Evolutionary conservation across 2,329 filamentous ascomycete species (phyloP), one percentile per base, ranked within the genome.

Genomic region (Hypoxylon sp.): DNA sequence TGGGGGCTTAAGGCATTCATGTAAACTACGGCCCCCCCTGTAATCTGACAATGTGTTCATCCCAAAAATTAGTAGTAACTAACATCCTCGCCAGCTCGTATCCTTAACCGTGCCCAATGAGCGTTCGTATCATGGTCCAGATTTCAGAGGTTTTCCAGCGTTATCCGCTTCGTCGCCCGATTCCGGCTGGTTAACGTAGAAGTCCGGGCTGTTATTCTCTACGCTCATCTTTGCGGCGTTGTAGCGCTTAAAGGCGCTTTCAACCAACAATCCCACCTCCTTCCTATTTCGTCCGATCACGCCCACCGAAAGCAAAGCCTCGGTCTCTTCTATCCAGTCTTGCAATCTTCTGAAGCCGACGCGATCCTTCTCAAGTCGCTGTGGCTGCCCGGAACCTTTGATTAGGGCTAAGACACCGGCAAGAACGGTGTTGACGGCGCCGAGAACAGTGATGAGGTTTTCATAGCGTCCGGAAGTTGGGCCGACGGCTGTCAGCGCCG

Each of bases 381-480:
- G 81, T 0, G 84, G 84, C 56, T 86, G 71, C 0, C 84, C 85
- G 45, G 84, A 83, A 3, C 84, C 83, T 72, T 85, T 86, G 50
- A 86, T 74, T 6, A 86, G 82, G 0, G 88, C 88, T 19, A 91
- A 77, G 0, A 89, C 78, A 14, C 90, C 89, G 0, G 89, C 89
- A 5, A 90, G 82, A 2, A 89, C 77, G 2, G 88, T 90, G 72
- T 91, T 91, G 10, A 87, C 75, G 0, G 88, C 88, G 2, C 90
- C 89, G 0, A 91, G 79, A 0, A 86, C 76, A 9, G 87, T 88
- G 74, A 91, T 86, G 13, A 74, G 51, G 19, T 83, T 80, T 17
- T 86, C 76, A 68, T 90, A 83, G 14, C 84, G 79, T 1, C 85
- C 80, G 14, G 84, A 80, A 0, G 75, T 73, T 0, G 84, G 79